phyloP scores from a whole-genome alignment of 441 rosid species.

The Erysimum pusillum region DNA sequence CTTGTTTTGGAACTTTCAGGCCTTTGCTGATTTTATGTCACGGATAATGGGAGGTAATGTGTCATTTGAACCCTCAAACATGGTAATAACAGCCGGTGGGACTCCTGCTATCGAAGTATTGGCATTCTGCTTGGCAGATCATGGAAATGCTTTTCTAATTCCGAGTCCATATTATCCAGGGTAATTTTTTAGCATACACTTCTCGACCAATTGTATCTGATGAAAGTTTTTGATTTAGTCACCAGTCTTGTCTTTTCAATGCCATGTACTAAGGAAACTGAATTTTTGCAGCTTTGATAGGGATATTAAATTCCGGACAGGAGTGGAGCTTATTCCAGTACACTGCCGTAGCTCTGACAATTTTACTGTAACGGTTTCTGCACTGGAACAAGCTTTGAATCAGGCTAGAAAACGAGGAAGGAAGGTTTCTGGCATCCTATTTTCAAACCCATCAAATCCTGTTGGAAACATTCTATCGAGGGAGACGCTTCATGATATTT shows the following conservation, averaged over 20 bases:
- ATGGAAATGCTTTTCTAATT: constrained; percentile 86
- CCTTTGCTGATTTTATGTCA: constrained; percentile 88
- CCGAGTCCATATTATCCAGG: constrained; percentile 91
- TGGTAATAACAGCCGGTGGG: constrained; percentile 79
- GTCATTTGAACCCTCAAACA: constrained; percentile 71
- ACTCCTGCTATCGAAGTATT: constrained; percentile 84
- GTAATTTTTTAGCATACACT: constrained; percentile 49
- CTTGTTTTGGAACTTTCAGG: constrained; percentile 53
- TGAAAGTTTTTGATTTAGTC: neutral
- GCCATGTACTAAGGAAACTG: constrained; percentile 16
- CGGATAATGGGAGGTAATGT: constrained; percentile 57
- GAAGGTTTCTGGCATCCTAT: constrained; percentile 75
- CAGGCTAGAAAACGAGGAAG: constrained; percentile 84
- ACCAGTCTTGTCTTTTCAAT: neutral
- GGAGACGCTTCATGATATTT: constrained; percentile 62
- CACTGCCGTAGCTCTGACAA: constrained; percentile 88
- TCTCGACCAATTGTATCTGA: neutral
- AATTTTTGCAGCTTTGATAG: constrained; percentile 80
- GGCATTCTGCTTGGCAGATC: constrained; percentile 89
- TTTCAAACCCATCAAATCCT: constrained; percentile 89
- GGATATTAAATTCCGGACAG: constrained; percentile 79
- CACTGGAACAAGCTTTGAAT: constrained; percentile 83
- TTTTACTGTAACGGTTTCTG: constrained; percentile 67
- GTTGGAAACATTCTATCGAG: constrained; percentile 81
- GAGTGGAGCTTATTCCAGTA: constrained; percentile 85